phyloP scores from a whole-genome alignment of 768 basidiomycete genomes.

The Russula sp. region DNA sequence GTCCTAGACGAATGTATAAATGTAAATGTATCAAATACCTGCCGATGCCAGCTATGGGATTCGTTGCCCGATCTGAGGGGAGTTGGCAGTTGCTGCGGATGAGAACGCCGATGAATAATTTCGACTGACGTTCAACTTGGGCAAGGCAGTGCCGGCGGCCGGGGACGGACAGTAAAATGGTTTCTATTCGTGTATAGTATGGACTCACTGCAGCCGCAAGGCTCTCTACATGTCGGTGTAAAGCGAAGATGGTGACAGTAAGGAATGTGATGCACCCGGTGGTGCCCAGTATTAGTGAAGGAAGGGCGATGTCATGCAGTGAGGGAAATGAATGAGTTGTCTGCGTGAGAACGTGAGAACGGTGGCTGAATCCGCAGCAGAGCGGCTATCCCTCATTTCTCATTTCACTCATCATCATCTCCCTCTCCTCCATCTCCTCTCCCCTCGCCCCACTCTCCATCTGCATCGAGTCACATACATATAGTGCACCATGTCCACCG shows the following conservation, averaged over 20 bases:
- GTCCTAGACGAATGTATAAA: slow-evolving; percentile 18
- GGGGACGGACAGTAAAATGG: too few species aligned
- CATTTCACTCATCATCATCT: slow-evolving; percentile 11
- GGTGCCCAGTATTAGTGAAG: neutral
- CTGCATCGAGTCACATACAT: slow-evolving; percentile 9
- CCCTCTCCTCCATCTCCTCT: slow-evolving; percentile 10
- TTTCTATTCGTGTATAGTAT: too few species aligned
- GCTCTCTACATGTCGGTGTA: neutral
- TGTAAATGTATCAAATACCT: slow-evolving; percentile 26
- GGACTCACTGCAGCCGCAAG: slow-evolving; percentile 5
- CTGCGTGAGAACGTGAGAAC: neutral
- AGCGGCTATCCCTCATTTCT: slow-evolving; percentile 10
- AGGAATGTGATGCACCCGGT: neutral
- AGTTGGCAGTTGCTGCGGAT: slow-evolving; percentile 3
- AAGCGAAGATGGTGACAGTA: neutral
- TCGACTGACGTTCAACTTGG: slow-evolving; percentile 2
- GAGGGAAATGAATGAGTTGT: neutral
- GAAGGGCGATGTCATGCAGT: neutral
- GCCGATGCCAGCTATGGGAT: neutral
- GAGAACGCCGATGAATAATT: neutral
- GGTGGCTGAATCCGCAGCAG: slow-evolving; percentile 26
- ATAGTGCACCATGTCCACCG: slow-evolving; percentile 12
- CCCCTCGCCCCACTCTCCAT: neutral
- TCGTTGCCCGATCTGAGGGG: neutral
- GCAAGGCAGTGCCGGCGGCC: neutral